Evolutionary conservation across 257 asterid species (phyloP).

Genomic region (Solanum bukasovii): DNA sequence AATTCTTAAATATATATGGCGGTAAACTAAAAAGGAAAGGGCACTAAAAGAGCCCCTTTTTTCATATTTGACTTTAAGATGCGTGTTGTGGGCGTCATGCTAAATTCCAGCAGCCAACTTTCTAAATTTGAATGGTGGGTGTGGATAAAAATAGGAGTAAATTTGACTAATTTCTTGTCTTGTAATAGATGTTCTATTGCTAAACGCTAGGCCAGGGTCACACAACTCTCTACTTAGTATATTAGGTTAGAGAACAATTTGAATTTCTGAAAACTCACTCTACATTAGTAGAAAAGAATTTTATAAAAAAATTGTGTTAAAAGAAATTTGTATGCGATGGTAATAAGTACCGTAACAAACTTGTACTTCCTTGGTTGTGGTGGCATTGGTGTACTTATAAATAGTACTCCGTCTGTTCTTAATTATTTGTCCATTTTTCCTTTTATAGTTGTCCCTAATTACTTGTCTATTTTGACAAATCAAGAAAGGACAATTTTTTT

Average conservation of each 20-base stretch:
- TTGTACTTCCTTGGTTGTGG: neutral
- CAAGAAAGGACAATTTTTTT: no score
- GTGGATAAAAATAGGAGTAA: neutral
- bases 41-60: no score
- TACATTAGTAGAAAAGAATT: neutral
- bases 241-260: neutral
- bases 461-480: no score
- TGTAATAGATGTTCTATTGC: neutral
- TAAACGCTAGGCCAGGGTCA: neutral
- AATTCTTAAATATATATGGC: no score
- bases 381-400: neutral
- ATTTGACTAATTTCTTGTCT: neutral
- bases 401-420: neutral
- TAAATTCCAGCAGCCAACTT: neutral
- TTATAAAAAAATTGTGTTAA: neutral
- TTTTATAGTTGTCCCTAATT: no score
- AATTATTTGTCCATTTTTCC: no score
- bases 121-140: neutral
- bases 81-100: neutral
- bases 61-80: neutral
- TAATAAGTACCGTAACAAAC: neutral
- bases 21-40: no score
- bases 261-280: neutral
- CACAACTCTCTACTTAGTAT: neutral
- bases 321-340: neutral